A percentile compares a stretch with the other conserved stretches of the same genome.
Evolutionary conservation across 495 filamentous ascomycete species (phyloP).

Genomic region (Aspergillus leporis): DNA sequence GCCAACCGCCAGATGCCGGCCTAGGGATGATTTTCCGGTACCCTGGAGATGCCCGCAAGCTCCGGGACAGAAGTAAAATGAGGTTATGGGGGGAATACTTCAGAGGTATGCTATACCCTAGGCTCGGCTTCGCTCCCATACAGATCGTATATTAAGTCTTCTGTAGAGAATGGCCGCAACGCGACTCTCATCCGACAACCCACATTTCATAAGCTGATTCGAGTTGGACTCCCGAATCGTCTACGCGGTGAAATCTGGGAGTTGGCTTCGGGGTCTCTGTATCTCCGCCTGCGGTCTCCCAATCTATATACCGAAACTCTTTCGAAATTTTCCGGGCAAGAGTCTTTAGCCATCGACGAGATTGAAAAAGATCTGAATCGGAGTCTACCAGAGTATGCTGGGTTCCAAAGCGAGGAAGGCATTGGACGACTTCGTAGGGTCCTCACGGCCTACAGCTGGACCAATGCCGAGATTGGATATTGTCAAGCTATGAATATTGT

Average conservation of each 20-base stretch:
- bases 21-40: slow-evolving; percentile 92
- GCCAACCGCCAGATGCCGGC: slow-evolving; percentile 83
- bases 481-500: slow-evolving; percentile 99
- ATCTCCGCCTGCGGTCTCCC: slow-evolving; percentile 80
- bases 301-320: slow-evolving; percentile 82
- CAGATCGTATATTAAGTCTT: slow-evolving; percentile 10
- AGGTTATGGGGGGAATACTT: slow-evolving; percentile 95
- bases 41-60: slow-evolving; percentile 92
- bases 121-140: not conserved
- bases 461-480: slow-evolving; percentile 90
- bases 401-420: slow-evolving; percentile 94
- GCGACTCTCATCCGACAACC: slow-evolving; percentile 89
- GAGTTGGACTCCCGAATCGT: slow-evolving; percentile 91
- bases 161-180: slow-evolving; percentile 87
- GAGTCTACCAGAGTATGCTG: slow-evolving; percentile 93
- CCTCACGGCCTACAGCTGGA: slow-evolving; percentile 95
- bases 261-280: slow-evolving; percentile 85
- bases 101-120: slow-evolving; percentile 49
- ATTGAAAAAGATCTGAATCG: slow-evolving; percentile 98
- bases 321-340: slow-evolving; percentile 73
- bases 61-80: slow-evolving; percentile 96
- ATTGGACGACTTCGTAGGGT: slow-evolving; percentile 88
- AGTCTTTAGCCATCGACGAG: slow-evolving; percentile 94
- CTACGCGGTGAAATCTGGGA: slow-evolving; percentile 96
- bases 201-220: slow-evolving; percentile 94